These are phyloP conservation scores for Coemansia sp. DNA, from an alignment of 192 early-diverging fungal genomes.

Conservation along the genomic window DNA sequence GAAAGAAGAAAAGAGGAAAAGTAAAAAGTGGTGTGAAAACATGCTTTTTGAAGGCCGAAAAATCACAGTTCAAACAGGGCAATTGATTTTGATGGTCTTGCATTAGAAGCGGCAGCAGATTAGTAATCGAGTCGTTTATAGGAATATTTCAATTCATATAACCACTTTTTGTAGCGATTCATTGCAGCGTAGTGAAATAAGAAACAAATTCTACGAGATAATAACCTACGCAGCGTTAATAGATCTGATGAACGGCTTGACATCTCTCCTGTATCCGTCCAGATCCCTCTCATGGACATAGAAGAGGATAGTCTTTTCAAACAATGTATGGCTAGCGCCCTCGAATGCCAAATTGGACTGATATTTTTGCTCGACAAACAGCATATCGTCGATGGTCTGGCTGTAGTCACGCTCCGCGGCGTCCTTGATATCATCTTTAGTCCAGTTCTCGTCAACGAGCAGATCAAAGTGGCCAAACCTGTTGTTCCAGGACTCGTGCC, in stretches of 20 bases:
- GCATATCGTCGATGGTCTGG: slow-evolving; percentile 1
- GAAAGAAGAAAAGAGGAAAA: background rate
- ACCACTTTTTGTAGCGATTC: no score
- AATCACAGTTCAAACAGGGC: no score
- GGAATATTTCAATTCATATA: no score
- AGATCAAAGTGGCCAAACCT: slow-evolving; percentile 8
- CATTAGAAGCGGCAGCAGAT: no score
- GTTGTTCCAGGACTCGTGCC: background rate
- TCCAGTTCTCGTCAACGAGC: background rate
- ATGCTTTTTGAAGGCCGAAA: no score
- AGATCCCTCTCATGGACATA: slow-evolving; percentile 2
- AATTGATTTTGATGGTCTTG: no score
- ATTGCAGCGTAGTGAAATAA: no score
- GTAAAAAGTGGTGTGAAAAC: no score
- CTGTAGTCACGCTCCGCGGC: background rate
- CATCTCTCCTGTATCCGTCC: background rate
- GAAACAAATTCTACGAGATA: background rate
- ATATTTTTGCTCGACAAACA: slow-evolving; percentile 1
- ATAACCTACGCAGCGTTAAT: background rate
- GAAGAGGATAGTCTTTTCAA: slow-evolving; percentile 5
- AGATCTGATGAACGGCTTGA: slow-evolving; percentile 5
- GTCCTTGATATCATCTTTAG: background rate
- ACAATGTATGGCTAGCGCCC: background rate
- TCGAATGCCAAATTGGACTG: background rate
- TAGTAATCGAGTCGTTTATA: no score